Evolutionary conservation across 495 filamentous ascomycete genomes (phyloP), one percentile per base, ranked within the genome.

Genomic region (Alectoria sarmentosa): DNA sequence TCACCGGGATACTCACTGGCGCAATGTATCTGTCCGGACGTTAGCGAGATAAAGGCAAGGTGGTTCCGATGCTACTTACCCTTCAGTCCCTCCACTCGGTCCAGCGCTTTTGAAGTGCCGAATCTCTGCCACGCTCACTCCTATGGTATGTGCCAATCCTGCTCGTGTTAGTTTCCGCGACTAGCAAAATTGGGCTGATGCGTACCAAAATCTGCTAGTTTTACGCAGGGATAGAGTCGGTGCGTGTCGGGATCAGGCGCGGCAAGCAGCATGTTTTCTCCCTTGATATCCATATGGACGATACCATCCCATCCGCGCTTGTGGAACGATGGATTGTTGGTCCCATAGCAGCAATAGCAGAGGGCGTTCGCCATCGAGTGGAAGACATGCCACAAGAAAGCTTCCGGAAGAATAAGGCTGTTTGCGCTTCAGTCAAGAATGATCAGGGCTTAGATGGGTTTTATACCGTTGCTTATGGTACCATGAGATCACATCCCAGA

Each of bases 231-330:
- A 54, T 71, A 71, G 19, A 63, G 17, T 32, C 36, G 39, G 26
- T 62, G 23, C 14, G 52, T 36, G 9, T 32, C 41, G 32, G 55
- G 19, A 36, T 69, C 67, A 15, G 65, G 60, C 14, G 4, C 37
- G 11, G 60, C 60, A 21, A 84, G 69, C 5, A 85, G 74, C n/a
- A 83, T 72, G 60, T 84, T 85, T 28, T 73, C 74, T 3, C 78
- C 80, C 65, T 85, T 85, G 72, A 85, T 77, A 68, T 84, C 82
- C 0, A 77, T 79, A 68, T 85, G 83, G 13, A 84, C 76, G 32
- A 84, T 73, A 0, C 54, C 19, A n/a, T 71, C 65, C 65, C 69
- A 71, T 17, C 48, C 65, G 3, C 9, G 17, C 34, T 49, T 63
- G 3, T n/a, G 30, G 23, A 52, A 26, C 4, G 17, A 34, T 14